Evolutionary conservation across 2,329 filamentous ascomycete species (phyloP), one percentile per base, ranked within the genome.

Genomic region (Pseudomassariella vexata): DNA sequence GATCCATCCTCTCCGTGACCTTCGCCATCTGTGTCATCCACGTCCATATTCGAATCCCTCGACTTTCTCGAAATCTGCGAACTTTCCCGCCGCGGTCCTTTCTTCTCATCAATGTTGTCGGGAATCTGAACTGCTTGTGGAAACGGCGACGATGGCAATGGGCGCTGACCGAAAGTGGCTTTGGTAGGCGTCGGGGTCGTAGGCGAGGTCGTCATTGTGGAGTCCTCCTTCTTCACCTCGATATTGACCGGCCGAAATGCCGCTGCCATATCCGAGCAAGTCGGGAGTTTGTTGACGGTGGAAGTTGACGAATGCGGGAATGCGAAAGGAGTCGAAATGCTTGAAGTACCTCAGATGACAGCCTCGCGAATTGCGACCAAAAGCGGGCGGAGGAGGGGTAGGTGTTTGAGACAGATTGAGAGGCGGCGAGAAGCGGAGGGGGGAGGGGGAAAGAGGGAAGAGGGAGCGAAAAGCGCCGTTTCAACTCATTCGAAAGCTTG

Each of bases 1-100:
- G 83, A 84, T 19, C 58, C 66, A 23, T 73, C 72, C 9, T 74
- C 71, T 31, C 55, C 60, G 17, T 60, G 62, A 3, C 47, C 60
- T 43, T 84, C 83, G 31, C 72, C 79, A 35, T 86, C 84, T 9
- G 82, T 82, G 12, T 83, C 80, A 23, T 82, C 82, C 16, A 86
- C 68, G 46, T 94, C 86, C 38, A 79, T 71, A 3, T 77, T 77
- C 22, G 73, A 71, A 34, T 49, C 45, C 50, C 65, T 59, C n/a
- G 79, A 79, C 40, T 73, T 73, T 39, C 64, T 65, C 8, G 81
- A 76, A 34, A 66, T 66, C 40, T 82, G 72, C 14, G 81, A 82
- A 40, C 74, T 68, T 34, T 70, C 73, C 38, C 72, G 62, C 42
- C 65, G 68, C 19, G 68, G 55, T 9, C 58, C 50, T 27, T 64